Evolutionary conservation across 352 stramenopile genomes (phyloP).

Genomic region (Globisporangium camurandrum): DNA sequence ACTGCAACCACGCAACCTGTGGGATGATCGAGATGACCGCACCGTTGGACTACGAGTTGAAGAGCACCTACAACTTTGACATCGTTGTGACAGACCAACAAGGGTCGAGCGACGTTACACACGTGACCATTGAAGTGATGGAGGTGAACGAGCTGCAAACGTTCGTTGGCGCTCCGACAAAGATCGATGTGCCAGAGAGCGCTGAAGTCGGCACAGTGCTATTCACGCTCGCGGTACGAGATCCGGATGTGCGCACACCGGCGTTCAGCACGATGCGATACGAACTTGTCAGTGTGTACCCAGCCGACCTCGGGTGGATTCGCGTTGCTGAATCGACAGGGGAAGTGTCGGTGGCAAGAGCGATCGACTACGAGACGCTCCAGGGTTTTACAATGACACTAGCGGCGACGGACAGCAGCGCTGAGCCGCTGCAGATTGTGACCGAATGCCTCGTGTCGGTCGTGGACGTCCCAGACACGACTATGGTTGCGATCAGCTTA

Average conservation of each 20-base stretch:
- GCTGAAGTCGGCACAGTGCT: slow-evolving; percentile 15
- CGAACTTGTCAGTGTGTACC: slow-evolving; percentile 20
- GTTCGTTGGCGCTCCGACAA: slow-evolving; percentile 21
- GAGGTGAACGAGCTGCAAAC: slow-evolving; percentile 49
- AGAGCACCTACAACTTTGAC: slow-evolving; percentile 27
- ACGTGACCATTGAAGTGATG: slow-evolving; percentile 27
- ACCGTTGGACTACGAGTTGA: slow-evolving; percentile 35
- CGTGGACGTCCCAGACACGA: slow-evolving; percentile 4
- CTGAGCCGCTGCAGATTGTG: not conserved
- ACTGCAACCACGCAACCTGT: slow-evolving; percentile 27
- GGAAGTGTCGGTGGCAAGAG: slow-evolving; percentile 18
- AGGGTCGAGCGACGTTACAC: slow-evolving; percentile 14
- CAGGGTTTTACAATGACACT: slow-evolving; percentile 35
- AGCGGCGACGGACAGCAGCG: slow-evolving; percentile 25
- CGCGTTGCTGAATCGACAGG: slow-evolving; percentile 24
- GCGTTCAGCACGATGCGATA: slow-evolving; percentile 30
- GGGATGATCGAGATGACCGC: slow-evolving; percentile 26
- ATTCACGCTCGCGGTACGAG: slow-evolving; percentile 18
- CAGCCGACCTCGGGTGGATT: slow-evolving; percentile 21
- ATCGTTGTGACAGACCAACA: slow-evolving; percentile 23
- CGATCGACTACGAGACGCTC: slow-evolving; percentile 41
- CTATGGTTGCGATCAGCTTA: slow-evolving; percentile 1
- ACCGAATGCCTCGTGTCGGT: slow-evolving; percentile 4
- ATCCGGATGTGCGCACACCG: slow-evolving; percentile 29
- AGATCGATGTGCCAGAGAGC: slow-evolving; percentile 27